Base-by-base conservation (phyloP, 257 asterid genomes). In the Ilex asprella region DNA sequence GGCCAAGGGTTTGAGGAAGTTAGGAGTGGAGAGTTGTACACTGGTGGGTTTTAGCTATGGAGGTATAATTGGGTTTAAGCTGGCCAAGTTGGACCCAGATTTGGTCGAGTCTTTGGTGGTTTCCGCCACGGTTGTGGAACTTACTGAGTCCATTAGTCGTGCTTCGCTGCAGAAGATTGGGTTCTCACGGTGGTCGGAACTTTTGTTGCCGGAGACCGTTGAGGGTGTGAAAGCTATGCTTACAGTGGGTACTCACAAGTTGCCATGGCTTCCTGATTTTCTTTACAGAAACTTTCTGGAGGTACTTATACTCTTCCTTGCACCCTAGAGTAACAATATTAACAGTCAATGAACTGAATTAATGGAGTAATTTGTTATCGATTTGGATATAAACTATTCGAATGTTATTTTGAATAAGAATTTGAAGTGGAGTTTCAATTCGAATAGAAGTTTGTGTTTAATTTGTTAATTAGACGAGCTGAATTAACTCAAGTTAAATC, bases 1-100 rank as follows among this genome's bases (percentile, higher is more conserved):
- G 58, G 81, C 64, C 1, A 66, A 66, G 39, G 81, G 81, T 4
- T 43, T 76, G 70, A 64, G 60, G 67, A 67, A 43, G 16, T 30
- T 76, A 39, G 81, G 81, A 10, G 74, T 76, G 30, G 58, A 71
- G 49, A 67, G 30, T 54, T 76, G 67, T 58, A 63, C 72, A 16
- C 14, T 71, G 1, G 78, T 76, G 7, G 78, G 81, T 10, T n/a
- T 76, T 2, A 76, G 81, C 4, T 72, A 76, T 27, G 77, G 77
- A 31, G 78, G 78, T 8, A 35, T 56, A 39, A 31, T 67, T 2
- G 72, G 56, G 59, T 71, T 71, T 56, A 65, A 68, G 56, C 15
- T 71, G 58, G 81, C 78, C 7, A 59, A 60, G 39, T 5, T 76
- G 63, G 10, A 59, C 0, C 72, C 81, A 6, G 64, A 59, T 2